Conservation (phyloP, 192 early-diverging fungal species). For the Paraglomus occultum region DNA sequence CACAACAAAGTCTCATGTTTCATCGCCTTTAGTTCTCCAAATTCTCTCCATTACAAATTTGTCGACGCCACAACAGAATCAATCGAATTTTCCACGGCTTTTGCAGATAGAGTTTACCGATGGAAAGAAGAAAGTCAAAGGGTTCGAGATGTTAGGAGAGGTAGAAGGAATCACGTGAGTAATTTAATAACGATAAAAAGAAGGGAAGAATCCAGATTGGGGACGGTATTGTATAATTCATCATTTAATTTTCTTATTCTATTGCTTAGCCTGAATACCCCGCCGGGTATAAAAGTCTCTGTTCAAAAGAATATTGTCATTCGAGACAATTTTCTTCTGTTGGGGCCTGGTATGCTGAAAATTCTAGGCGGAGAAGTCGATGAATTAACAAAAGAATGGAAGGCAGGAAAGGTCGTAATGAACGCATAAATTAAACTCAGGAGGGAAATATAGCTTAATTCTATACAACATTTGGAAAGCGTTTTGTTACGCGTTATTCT, state of each 20-base stretch:
- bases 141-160: slow-evolving; percentile 33
- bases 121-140: slow-evolving; percentile 35
- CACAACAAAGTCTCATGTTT: not conserved
- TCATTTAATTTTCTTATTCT: not conserved
- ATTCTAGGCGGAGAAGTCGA: slow-evolving; percentile 36
- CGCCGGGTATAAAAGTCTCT: slow-evolving; percentile 36
- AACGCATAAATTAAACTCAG: not conserved
- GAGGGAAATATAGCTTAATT: not conserved
- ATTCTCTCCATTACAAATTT: slow-evolving; percentile 34
- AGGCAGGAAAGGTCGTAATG: slow-evolving; percentile 30
- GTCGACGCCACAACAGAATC: slow-evolving; percentile 31
- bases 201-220: not conserved
- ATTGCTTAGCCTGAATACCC: slow-evolving; percentile 29
- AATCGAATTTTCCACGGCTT: slow-evolving; percentile 31
- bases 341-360: slow-evolving; percentile 32
- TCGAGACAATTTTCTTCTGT: slow-evolving; percentile 30
- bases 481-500: slow-evolving; percentile 27
- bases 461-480: not conserved
- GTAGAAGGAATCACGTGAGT: slow-evolving; percentile 27
- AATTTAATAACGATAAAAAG: not conserved
- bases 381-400: slow-evolving; percentile 37
- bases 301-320: slow-evolving; percentile 32
- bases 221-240: not conserved
- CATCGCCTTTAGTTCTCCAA: slow-evolving; percentile 30
- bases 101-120: slow-evolving; percentile 35